Percentiles rank a stretch among this genome's conserved stretches.
Conservation (phyloP, 805 yeast species). For the Lipomyces mesembrius region DNA sequence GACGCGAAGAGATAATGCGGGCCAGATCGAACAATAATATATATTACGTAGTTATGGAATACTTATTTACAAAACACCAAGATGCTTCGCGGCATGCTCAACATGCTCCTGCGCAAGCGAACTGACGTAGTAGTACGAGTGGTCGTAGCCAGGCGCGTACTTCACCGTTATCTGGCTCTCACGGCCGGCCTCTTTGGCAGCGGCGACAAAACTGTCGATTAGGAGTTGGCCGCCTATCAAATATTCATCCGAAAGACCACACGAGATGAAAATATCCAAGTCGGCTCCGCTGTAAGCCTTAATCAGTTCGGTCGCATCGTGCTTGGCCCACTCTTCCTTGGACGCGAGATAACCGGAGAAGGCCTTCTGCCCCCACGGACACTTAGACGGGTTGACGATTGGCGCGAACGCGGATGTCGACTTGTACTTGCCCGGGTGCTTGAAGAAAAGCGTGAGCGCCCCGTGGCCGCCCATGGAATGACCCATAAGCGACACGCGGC, state of each 20-base stretch:
- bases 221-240: constrained; percentile 65
- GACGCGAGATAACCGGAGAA: constrained; percentile 77
- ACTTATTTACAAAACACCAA: constrained; percentile 29
- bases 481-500: constrained; percentile 78
- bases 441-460: constrained; percentile 71
- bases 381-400: constrained; percentile 73
- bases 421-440: constrained; percentile 71
- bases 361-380: constrained; percentile 89
- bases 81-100: constrained; percentile 76
- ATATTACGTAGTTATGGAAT: neutral
- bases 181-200: constrained; percentile 59
- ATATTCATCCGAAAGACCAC: constrained; percentile 80
- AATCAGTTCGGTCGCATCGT: constrained; percentile 84
- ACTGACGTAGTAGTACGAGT: constrained; percentile 83
- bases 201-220: constrained; percentile 71
- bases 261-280: constrained; percentile 76
- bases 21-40: neutral
- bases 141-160: constrained; percentile 84
- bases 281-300: constrained; percentile 57
- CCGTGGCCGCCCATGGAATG: constrained; percentile 99
- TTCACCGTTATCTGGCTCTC: constrained; percentile 66
- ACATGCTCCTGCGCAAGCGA: constrained; percentile 83
- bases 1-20: neutral
- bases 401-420: constrained; percentile 92
- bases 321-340: constrained; percentile 65